phyloP scores from a whole-genome alignment of 768 basidiomycete species.

The Tulasnella calospora region DNA sequence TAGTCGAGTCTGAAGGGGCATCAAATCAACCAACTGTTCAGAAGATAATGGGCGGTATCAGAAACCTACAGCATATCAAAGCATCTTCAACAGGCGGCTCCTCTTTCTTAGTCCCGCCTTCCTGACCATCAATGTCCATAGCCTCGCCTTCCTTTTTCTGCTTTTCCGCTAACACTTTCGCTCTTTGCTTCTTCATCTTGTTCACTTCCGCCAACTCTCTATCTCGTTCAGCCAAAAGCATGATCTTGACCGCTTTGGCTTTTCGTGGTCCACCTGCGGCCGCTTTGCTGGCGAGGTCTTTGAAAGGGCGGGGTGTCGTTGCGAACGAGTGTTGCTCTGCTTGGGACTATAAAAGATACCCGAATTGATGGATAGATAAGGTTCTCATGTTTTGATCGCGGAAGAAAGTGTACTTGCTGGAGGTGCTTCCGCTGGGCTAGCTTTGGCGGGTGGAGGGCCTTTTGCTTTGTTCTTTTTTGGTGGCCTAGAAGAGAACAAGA shows the following conservation, averaged over 20 bases:
- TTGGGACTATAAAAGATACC: slow-evolving; percentile 47
- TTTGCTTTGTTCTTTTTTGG: neutral
- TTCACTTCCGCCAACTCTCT: slow-evolving; percentile 42
- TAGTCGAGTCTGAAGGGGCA: slow-evolving; percentile 55
- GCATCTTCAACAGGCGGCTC: slow-evolving; percentile 45
- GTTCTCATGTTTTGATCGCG: no score
- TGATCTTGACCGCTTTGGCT: slow-evolving; percentile 73
- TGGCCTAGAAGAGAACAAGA: neutral
- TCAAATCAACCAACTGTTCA: neutral
- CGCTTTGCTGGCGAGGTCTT: slow-evolving; percentile 53
- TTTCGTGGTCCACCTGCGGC: slow-evolving; percentile 62
- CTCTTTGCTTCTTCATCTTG: neutral
- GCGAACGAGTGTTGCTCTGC: slow-evolving; percentile 72
- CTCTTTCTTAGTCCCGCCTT: slow-evolving; percentile 16
- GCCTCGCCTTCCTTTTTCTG: slow-evolving; percentile 1
- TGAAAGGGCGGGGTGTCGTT: slow-evolving; percentile 68
- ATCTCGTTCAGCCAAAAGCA: slow-evolving; percentile 74
- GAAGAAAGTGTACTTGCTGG: neutral
- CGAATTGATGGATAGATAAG: neutral
- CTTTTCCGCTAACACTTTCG: slow-evolving; percentile 50
- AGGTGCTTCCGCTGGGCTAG: slow-evolving; percentile 5
- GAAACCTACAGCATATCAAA: slow-evolving; percentile 59
- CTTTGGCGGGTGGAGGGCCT: neutral
- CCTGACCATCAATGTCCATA: slow-evolving; percentile 53
- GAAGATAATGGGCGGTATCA: no score